Conservation (phyloP, 805 yeast genomes). For the Zygoascus biomembranicola region DNA sequence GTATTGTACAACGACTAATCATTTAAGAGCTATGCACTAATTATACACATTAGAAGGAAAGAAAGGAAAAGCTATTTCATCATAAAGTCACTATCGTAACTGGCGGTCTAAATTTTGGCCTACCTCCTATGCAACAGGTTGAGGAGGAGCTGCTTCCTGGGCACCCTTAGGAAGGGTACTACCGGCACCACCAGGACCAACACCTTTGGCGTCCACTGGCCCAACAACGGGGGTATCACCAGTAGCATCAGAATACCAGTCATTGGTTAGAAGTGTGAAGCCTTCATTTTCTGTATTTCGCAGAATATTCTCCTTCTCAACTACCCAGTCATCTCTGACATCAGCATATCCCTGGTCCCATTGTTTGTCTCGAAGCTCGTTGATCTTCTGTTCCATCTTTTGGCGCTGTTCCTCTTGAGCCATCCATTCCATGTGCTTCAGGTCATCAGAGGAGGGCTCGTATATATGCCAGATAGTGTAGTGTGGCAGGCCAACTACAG, state of each 20-base stretch:
- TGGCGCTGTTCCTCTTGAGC: conserved; percentile 33
- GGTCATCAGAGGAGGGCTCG: conserved; percentile 91
- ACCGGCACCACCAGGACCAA: conserved; percentile 5
- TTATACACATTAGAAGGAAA: not conserved
- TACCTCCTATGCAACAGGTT: not conserved
- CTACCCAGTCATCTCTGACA: conserved; percentile 63
- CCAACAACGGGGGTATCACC: conserved; percentile 11
- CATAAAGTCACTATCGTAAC: not conserved
- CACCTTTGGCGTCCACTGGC: conserved; percentile 15
- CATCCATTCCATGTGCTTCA: conserved; percentile 54
- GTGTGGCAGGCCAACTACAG: conserved; percentile 89
- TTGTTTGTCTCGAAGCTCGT: conserved; percentile 30
- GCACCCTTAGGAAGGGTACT: too few species aligned
- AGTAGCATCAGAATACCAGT: conserved; percentile 14
- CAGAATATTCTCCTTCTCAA: conserved; percentile 61
- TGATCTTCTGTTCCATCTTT: conserved; percentile 28
- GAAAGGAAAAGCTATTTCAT: not conserved
- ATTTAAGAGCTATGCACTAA: not conserved
- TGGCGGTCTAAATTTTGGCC: not conserved
- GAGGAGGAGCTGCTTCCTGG: not conserved
- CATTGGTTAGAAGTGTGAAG: conserved; percentile 18
- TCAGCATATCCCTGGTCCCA: conserved; percentile 77
- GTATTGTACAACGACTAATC: too few species aligned
- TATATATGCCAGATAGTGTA: conserved; percentile 96
- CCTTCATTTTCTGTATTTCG: conserved; percentile 55